These are phyloP conservation scores for Blastobotrys apis DNA, from an alignment of 1,139 yeast species.

Conservation along the genomic window DNA sequence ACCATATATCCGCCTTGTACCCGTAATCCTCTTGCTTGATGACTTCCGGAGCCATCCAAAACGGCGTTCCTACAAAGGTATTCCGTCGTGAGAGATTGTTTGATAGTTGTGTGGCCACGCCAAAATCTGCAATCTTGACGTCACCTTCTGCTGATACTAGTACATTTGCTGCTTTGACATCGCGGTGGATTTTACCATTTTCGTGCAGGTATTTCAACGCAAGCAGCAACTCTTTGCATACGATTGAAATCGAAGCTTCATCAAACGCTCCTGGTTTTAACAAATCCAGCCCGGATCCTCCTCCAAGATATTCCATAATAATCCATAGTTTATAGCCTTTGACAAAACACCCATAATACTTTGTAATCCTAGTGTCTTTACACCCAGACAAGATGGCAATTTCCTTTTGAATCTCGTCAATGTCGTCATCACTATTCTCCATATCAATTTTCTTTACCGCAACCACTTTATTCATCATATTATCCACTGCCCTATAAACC, in stretches of 20 bases:
- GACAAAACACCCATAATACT: constrained; percentile 76
- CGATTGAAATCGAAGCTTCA: constrained; percentile 54
- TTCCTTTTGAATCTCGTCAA: constrained; percentile 76
- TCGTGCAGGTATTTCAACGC: constrained; percentile 71
- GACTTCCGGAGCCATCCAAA: constrained; percentile 99
- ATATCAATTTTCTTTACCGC: constrained; percentile 52
- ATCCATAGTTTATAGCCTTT: constrained; percentile 80
- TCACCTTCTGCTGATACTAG: constrained; percentile 62
- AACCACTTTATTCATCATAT: constrained; percentile 22
- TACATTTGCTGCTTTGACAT: constrained; percentile 81
- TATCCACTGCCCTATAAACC: constrained; percentile 69
- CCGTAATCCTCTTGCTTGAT: constrained; percentile 83
- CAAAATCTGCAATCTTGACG: constrained; percentile 95
- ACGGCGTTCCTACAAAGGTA: constrained; percentile 97
- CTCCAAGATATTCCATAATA: constrained; percentile 70
- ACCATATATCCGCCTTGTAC: constrained; percentile 92
- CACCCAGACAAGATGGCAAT: constrained; percentile 75
- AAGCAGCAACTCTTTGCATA: constrained; percentile 53
- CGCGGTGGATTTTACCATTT: constrained; percentile 81
- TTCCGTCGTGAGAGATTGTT: constrained; percentile 71
- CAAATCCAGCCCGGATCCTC: constrained; percentile 72
- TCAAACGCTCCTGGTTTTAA: constrained; percentile 55
- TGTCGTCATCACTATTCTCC: constrained; percentile 70
- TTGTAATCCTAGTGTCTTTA: constrained; percentile 62
- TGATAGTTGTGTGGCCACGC: constrained; percentile 85